Base-by-base conservation (phyloP, 23 red algal species). In the Gracilaria gracilis region DNA sequence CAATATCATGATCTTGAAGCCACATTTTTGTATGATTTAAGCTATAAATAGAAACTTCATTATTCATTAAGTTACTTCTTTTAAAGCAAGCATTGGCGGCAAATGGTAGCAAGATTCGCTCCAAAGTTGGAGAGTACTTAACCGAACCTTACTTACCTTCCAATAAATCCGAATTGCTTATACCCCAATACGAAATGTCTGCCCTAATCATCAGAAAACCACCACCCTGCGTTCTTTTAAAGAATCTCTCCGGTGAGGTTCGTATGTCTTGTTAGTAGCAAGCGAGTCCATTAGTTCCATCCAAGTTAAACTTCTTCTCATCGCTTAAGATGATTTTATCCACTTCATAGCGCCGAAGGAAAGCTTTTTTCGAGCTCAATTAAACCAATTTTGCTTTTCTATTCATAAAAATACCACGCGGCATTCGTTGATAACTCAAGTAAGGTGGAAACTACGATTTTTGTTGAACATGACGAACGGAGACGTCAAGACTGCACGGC, bases 1-100 rank as follows among this genome's bases (percentile, higher is more conserved):
- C 19, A 13, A 81, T 27, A 35, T 57, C 24, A 19, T 25, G 1
- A 6, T 33, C 77, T 9, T 5, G 8, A 5, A 81, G 58, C 11
- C n/a, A n/a, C 11, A 31, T 81, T 81, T 81, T 50, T n/a, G 47
- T 81, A 14, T 35, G 21, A 25, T 33, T 81, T 50, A 48, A 58
- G 4, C 27, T 16, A 28, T 81, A 20, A 28, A 55, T 81, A 37
- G 77, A 81, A 21, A 19, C 1, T 17, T 24, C 47, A 61, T 58
- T 27, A 20, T 81, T 47, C 23, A 35, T 57, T 19, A 55, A 81
- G 0, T 16, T 81, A 25, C 24, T 35, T 8, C 34, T 61, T 28
- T 81, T 21, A 7, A 47, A 47, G 14, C 5, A 4, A 46, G 42
- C 4, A 7, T 46, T 4, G 4, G 42, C 4, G 5, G 5, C 4